phyloP scores from a whole-genome alignment of 192 early-diverging fungal species.

The Anaeromyces robustus region DNA sequence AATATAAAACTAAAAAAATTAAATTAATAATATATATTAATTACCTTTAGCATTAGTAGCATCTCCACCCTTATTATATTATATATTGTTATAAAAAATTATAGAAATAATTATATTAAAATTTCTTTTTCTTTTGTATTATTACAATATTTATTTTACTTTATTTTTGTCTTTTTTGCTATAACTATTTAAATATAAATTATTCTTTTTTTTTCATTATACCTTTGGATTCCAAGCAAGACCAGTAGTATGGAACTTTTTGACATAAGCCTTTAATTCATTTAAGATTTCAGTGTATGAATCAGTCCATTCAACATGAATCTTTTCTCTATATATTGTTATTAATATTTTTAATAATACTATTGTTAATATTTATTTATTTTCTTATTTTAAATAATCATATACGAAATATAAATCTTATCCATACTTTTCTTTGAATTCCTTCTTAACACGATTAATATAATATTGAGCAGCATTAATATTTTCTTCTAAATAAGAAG shows the following conservation, averaged over 20 bases:
- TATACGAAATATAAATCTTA: no score
- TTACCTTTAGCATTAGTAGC: constrained; percentile 5
- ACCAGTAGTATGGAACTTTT: constrained; percentile 75
- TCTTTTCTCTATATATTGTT: constrained; percentile 35
- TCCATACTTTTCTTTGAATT: constrained; percentile 82
- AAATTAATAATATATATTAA: no score
- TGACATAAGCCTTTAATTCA: constrained; percentile 73
- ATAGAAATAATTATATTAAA: no score
- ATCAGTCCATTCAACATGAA: constrained; percentile 75
- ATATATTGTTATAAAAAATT: background rate
- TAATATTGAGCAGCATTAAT: constrained; percentile 88
- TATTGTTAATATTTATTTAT: no score
- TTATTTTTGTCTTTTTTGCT: no score
- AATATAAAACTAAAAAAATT: no score
- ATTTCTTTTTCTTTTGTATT: no score
- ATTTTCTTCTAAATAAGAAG: constrained; percentile 72
- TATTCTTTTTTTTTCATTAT: background rate
- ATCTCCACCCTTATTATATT: background rate
- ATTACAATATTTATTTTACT: no score
- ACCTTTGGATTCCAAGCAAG: constrained; percentile 76
- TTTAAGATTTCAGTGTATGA: constrained; percentile 48
- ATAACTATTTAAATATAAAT: background rate
- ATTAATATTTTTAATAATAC: background rate
- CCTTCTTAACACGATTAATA: constrained; percentile 74
- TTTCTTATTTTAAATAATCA: no score